These are phyloP conservation scores for Eimeria brunetti DNA, from an alignment of 169 alveolate species.

Conservation along the genomic window DNA sequence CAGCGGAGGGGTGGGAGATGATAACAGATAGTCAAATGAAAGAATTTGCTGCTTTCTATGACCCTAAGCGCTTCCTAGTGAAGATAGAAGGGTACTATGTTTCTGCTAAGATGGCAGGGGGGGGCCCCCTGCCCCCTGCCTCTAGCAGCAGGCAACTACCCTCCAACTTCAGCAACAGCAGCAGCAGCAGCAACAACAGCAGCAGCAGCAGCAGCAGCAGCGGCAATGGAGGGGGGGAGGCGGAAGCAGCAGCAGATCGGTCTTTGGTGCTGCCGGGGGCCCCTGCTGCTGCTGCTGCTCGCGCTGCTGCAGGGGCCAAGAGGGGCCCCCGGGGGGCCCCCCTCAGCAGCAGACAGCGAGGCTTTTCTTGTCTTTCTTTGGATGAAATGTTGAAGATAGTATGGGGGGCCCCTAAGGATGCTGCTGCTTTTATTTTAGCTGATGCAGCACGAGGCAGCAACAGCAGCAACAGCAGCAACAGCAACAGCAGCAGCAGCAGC, in stretches of 20 bases:
- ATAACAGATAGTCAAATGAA: background rate
- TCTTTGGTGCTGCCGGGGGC: too few species aligned
- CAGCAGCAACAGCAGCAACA: background rate
- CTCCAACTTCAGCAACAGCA: background rate
- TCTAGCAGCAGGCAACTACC: background rate
- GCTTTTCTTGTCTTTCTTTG: conserved; percentile 21
- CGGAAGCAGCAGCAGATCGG: background rate
- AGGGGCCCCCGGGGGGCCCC: conserved; percentile 40
- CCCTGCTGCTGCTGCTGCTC: background rate
- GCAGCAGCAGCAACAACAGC: background rate
- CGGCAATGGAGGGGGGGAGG: too few species aligned
- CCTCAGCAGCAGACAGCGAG: background rate
- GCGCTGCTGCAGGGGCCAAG: background rate
- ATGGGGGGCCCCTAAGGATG: background rate
- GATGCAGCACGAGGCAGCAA: background rate
- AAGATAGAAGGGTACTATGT: conserved; percentile 43
- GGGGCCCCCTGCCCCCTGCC: background rate
- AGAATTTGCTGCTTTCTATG: conserved; percentile 22
- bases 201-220: too few species aligned
- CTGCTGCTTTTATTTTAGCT: background rate
- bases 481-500: too few species aligned
- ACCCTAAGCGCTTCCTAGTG: conserved; percentile 43
- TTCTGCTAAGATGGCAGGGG: background rate
- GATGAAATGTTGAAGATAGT: conserved; percentile 55
- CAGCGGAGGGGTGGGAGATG: conserved; percentile 7